Evolutionary conservation across 495 filamentous ascomycete genomes (phyloP).

Genomic region (Cryomyces minteri): DNA sequence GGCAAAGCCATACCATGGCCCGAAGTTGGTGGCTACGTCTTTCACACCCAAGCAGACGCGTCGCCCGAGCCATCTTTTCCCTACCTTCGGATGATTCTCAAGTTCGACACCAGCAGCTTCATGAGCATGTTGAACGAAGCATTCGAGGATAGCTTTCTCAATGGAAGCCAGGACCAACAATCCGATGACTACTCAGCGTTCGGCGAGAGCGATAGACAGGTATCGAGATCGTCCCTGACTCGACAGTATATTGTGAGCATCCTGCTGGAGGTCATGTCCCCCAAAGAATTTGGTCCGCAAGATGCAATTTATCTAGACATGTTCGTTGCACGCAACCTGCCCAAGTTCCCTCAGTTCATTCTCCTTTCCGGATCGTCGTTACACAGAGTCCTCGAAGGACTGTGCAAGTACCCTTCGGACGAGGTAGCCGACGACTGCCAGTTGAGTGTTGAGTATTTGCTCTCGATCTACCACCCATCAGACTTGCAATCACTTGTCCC

Average conservation of each 20-base stretch:
- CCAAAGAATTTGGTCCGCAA: slow-evolving; percentile 47
- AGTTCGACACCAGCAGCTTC: slow-evolving; percentile 80
- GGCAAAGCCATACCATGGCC: slow-evolving; percentile 52
- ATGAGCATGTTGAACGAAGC: slow-evolving; percentile 93
- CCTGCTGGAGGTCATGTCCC: slow-evolving; percentile 70
- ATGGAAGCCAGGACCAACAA: slow-evolving; percentile 34
- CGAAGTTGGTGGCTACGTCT: slow-evolving; percentile 30
- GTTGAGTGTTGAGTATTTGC: slow-evolving; percentile 82
- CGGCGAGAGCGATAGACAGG: too few species aligned
- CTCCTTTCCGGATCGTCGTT: slow-evolving; percentile 72
- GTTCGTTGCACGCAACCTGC: slow-evolving; percentile 90
- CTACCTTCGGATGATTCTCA: slow-evolving; percentile 64
- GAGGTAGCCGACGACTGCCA: slow-evolving; percentile 89
- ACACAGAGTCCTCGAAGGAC: slow-evolving; percentile 57
- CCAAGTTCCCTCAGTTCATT: slow-evolving; percentile 93
- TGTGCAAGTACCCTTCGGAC: slow-evolving; percentile 65
- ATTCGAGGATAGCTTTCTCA: slow-evolving; percentile 88
- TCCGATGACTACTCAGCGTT: slow-evolving; percentile 32
- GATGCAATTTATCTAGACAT: slow-evolving; percentile 93
- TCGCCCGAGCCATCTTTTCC: slow-evolving; percentile 50
- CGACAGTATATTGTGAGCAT: slow-evolving; percentile 83
- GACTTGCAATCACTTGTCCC: slow-evolving; percentile 59
- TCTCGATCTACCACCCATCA: slow-evolving; percentile 83
- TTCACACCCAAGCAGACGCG: slow-evolving; percentile 31
- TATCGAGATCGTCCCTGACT: slow-evolving; percentile 64